Evolutionary conservation across 768 basidiomycete species (phyloP), one percentile per base, ranked within the genome.

Genomic region (Nevesoporus exiguus): DNA sequence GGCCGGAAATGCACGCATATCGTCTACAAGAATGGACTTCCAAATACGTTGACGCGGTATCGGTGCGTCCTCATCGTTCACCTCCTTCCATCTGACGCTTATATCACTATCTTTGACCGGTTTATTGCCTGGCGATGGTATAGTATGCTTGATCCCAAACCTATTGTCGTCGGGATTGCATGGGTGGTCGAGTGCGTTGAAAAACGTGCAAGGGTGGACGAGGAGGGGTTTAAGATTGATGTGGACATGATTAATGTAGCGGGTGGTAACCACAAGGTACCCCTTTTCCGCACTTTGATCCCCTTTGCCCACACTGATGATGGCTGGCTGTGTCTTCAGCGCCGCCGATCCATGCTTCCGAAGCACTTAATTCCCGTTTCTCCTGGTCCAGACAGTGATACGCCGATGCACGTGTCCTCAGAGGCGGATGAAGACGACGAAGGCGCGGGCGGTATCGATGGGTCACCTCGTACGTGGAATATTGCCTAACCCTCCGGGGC

Each of bases 111-210:
- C 11, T 33, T n/a, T 8, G 33, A 43, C 39, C 31, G 9, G 53
- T 15, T 30, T 37, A 1, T 41, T 48, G 7, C 15, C 22, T 21
- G 37, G 24, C 3, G 37, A 27, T 29, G 34, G 14, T 41, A 10
- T 31, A 89, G 88, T 49, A 65, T 83, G 45, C 72, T 90, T 42
- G 85, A 90, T 37, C 88, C 68, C 63, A 79, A 85, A 63, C 93
- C 93, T 0, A 59, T 73, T 24, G 84, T 92, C 15, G 87, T 96
- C 15, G 88, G 90, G 8, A 90, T 93, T 60, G 86, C 83, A 17
- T 94, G 93, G 93, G 88, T 95, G 5, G 88, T 93, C 2, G 85
- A 90, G 63, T 95, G 91, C 59, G 86, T 80, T 2, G 91, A 93
- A 61, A 80, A 84, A 57, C 76, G 79, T 42, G 68, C 68, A 36